Evolutionary conservation across 2,329 filamentous ascomycete species (phyloP).

Genomic region (Gremmenia infestans): DNA sequence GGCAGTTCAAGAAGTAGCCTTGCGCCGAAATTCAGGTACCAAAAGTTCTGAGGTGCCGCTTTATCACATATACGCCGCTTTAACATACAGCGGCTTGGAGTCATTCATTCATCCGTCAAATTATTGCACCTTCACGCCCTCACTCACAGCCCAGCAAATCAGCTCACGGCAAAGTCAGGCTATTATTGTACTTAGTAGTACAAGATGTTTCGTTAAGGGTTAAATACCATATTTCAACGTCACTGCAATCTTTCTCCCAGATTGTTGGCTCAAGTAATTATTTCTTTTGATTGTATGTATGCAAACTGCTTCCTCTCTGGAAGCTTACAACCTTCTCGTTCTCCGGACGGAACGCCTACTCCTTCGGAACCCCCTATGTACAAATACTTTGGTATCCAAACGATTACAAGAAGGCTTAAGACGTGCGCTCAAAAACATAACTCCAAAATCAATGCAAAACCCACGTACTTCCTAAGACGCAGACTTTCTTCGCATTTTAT

Average conservation of each 20-base stretch:
- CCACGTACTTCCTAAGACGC: not conserved
- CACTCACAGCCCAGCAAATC: not conserved
- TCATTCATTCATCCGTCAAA: not conserved
- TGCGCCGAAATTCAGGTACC: not conserved
- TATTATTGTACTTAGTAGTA: not conserved
- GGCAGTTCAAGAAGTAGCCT: not conserved
- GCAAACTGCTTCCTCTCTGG: not conserved
- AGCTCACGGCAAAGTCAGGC: not conserved
- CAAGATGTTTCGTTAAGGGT: not conserved
- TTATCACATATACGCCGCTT: not conserved
- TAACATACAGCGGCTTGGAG: not conserved
- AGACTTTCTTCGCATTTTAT: constrained; percentile 21
- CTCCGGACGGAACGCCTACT: constrained; percentile 1
- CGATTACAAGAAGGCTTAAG: not conserved
- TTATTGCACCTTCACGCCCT: not conserved
- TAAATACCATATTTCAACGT: not conserved
- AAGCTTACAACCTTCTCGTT: not conserved
- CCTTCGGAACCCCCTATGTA: not conserved
- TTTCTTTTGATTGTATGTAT: not conserved
- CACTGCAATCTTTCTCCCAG: not conserved
- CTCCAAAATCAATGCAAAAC: not conserved
- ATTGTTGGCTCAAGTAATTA: not conserved
- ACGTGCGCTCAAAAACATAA: not conserved
- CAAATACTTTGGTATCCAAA: constrained; percentile 14
- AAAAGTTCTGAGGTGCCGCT: not conserved